A percentile compares a stretch with the other conserved stretches of the same genome.
Conservation (phyloP, 306 rosid species). For the Vachellia pachyceras region DNA sequence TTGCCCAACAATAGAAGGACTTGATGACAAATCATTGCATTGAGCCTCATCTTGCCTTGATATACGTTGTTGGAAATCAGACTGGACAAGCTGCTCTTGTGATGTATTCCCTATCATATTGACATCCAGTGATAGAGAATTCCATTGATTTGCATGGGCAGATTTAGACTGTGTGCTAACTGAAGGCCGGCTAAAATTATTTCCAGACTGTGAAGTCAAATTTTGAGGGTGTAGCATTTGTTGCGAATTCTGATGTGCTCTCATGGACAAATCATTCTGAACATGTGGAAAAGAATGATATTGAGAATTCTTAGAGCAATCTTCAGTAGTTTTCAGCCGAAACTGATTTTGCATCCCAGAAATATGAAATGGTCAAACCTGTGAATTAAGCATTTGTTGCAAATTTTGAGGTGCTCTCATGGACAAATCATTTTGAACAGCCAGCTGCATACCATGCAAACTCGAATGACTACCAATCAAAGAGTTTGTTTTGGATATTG, state of each 20-base stretch:
- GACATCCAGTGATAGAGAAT: constrained; percentile 1
- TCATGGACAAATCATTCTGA: constrained; percentile 61
- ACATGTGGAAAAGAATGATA: constrained; percentile 57
- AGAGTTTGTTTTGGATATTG: constrained; percentile 67
- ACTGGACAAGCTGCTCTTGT: not conserved
- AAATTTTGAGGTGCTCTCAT: no score
- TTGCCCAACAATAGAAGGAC: constrained; percentile 68
- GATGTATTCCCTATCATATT: not conserved
- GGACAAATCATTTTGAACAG: no score
- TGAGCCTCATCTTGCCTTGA: constrained; percentile 79
- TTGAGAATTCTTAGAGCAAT: constrained; percentile 60
- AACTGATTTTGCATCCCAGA: constrained; percentile 78
- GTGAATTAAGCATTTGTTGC: constrained; percentile 58
- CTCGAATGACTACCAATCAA: constrained; percentile 65
- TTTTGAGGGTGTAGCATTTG: constrained; percentile 60
- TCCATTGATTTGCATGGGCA: constrained; percentile 1
- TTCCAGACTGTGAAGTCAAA: constrained; percentile 63
- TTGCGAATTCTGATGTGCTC: constrained; percentile 69
- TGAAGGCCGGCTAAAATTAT: constrained; percentile 63
- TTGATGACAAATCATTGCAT: constrained; percentile 75
- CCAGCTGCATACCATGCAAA: constrained; percentile 66
- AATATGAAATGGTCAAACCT: constrained; percentile 58
- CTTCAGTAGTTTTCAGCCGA: constrained; percentile 65
- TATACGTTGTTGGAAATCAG: constrained; percentile 7
- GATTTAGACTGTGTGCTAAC: constrained; percentile 69